Percentiles rank a stretch among this genome's conserved stretches.
Conservation (phyloP, 1,284 basidiomycete species). For the Microbotryum intermedium region DNA sequence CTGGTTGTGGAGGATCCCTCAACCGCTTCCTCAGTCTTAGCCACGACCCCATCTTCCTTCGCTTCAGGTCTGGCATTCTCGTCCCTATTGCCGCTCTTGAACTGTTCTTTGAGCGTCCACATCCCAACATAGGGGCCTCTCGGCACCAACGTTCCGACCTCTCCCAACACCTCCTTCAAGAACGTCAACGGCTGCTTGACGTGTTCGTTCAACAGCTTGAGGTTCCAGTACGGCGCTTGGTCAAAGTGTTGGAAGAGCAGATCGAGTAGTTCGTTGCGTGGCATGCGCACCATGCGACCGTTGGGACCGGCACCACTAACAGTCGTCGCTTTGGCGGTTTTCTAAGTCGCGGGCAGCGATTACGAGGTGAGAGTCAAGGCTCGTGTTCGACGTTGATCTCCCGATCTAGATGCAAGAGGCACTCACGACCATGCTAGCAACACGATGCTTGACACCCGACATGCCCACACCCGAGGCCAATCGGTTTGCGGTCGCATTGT, state of each 20-base stretch:
- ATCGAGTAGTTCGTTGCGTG: slow-evolving; percentile 79
- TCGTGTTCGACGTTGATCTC: no score
- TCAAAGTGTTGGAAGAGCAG: slow-evolving; percentile 71
- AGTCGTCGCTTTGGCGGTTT: slow-evolving; percentile 27
- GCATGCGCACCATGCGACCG: slow-evolving; percentile 50
- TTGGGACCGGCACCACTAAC: slow-evolving; percentile 38
- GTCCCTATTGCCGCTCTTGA: no score
- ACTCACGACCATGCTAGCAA: slow-evolving; percentile 33
- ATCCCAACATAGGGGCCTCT: slow-evolving; percentile 54
- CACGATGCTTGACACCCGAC: slow-evolving; percentile 25
- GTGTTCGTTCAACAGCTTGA: slow-evolving; percentile 58
- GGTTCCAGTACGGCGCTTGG: slow-evolving; percentile 70
- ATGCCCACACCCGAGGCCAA: slow-evolving; percentile 32
- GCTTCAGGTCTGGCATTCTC: no score
- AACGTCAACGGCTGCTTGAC: slow-evolving; percentile 87
- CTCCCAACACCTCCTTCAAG: slow-evolving; percentile 73
- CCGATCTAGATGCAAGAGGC: no score
- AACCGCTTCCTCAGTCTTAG: no score
- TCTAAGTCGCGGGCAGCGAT: background rate
- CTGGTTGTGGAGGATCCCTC: no score
- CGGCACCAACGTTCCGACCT: slow-evolving; percentile 71
- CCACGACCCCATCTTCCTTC: no score
- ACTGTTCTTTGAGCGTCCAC: slow-evolving; percentile 37
- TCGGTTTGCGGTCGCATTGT: slow-evolving; percentile 38
- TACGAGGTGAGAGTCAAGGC: background rate